phyloP scores from a whole-genome alignment of 139 green algal genomes.

The Chlamydomonas sphaeroides region DNA sequence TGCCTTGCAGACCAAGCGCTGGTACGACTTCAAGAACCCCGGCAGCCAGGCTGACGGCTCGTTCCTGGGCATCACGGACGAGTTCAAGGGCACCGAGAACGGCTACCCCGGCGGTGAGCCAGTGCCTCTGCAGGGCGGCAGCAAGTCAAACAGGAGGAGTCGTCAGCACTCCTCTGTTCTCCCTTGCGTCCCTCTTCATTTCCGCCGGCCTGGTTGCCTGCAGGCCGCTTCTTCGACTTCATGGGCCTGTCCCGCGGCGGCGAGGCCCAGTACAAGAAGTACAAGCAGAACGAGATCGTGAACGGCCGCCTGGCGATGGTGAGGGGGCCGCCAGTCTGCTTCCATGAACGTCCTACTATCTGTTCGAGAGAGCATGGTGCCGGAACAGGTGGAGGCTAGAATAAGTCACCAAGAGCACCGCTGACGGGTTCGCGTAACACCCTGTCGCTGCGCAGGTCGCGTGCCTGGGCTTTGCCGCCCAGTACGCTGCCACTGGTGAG shows the following conservation, averaged over 20 bases:
- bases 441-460: constrained; percentile 30
- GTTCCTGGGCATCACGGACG: constrained; percentile 86
- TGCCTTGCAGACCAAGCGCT: constrained; percentile 78
- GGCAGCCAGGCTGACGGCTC: constrained; percentile 85
- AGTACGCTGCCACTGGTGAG: constrained; percentile 81
- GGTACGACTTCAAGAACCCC: constrained; percentile 85
- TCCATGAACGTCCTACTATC: too few relatives aligned
- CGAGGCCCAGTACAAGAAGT: constrained; percentile 66
- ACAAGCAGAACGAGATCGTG: constrained; percentile 92
- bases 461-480: constrained; percentile 82
- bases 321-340: not conserved
- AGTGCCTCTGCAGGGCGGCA: too few relatives aligned
- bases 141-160: too few relatives aligned
- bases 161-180: too few relatives aligned
- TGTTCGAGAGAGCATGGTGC: too few relatives aligned
- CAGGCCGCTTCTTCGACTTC: constrained; percentile 83
- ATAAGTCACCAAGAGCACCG: too few relatives aligned
- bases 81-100: constrained; percentile 83
- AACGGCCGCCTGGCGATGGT: constrained; percentile 91
- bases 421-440: too few relatives aligned
- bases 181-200: too few relatives aligned
- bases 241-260: constrained; percentile 79
- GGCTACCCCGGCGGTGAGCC: constrained; percentile 71
- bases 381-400: too few relatives aligned
- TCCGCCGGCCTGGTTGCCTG: not conserved